Evolutionary conservation across 2,329 filamentous ascomycete species (phyloP).

Genomic region (Diaporthe capsici): DNA sequence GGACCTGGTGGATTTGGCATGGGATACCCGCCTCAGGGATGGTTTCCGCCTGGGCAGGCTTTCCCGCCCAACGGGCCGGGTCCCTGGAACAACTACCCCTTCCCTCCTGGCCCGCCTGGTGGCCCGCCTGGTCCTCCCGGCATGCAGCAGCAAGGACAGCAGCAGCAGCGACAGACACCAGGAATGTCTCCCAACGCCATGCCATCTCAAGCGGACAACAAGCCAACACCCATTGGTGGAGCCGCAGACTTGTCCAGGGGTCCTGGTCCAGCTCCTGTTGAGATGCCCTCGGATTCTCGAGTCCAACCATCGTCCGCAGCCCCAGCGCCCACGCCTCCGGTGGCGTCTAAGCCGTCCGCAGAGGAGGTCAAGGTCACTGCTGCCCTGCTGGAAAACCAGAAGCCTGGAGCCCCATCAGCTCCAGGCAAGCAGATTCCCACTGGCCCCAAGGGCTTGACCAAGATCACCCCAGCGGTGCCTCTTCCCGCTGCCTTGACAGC

Average conservation of each 20-base stretch:
- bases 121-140: slow-evolving; percentile 48
- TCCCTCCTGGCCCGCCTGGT: slow-evolving; percentile 64
- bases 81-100: slow-evolving; percentile 70
- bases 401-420: slow-evolving; percentile 43
- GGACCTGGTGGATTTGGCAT: slow-evolving; percentile 66
- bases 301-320: slow-evolving; percentile 58
- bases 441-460: slow-evolving; percentile 62
- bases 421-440: slow-evolving; percentile 58
- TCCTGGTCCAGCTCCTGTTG: slow-evolving; percentile 52
- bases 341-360: slow-evolving; percentile 77
- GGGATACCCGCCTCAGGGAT: slow-evolving; percentile 82
- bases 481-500: slow-evolving; percentile 63
- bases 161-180: slow-evolving; percentile 50
- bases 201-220: slow-evolving; percentile 50
- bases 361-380: slow-evolving; percentile 67
- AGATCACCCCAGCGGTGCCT: slow-evolving; percentile 77
- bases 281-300: slow-evolving; percentile 69
- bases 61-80: slow-evolving; percentile 78
- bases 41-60: slow-evolving; percentile 83
- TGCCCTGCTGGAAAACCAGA: slow-evolving; percentile 61
- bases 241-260: slow-evolving; percentile 62
- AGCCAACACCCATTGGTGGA: slow-evolving; percentile 67
- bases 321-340: slow-evolving; percentile 71
- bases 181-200: slow-evolving; percentile 36
- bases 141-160: slow-evolving; percentile 42